phyloP scores from a whole-genome alignment of 225 moss, liverwort and hornwort species.

The Marchantia paleacea region DNA sequence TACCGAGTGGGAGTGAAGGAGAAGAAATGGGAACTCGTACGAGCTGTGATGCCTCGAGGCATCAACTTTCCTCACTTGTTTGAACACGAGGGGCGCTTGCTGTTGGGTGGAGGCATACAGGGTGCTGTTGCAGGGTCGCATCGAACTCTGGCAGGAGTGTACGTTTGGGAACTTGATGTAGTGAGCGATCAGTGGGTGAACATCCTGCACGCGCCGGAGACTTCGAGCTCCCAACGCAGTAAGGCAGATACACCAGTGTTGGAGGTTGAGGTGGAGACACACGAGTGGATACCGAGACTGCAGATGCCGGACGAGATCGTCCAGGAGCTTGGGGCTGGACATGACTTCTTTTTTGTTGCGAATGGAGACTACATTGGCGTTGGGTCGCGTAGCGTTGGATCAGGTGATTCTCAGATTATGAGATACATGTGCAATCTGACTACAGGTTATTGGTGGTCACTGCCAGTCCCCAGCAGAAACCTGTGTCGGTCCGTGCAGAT shows the following conservation, averaged over 20 bases:
- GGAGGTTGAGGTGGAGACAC: background rate
- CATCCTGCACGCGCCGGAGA: background rate
- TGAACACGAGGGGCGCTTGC: conserved; percentile 8
- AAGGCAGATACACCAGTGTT: background rate
- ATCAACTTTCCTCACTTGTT: conserved; percentile 8
- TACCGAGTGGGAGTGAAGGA: conserved; percentile 5
- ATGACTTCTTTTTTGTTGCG: conserved; percentile 4
- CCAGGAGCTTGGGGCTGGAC: background rate
- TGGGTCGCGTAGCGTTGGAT: conserved; percentile 13
- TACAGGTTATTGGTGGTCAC: conserved; percentile 9
- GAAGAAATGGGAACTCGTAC: background rate
- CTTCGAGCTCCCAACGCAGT: no score
- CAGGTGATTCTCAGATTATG: conserved; percentile 15
- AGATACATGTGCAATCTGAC: conserved; percentile 19
- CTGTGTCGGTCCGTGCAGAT: conserved; percentile 1
- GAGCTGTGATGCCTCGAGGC: background rate
- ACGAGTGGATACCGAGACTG: background rate
- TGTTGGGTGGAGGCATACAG: conserved; percentile 17
- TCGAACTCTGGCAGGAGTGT: conserved; percentile 2
- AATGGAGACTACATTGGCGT: conserved; percentile 17
- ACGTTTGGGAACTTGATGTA: conserved; percentile 13
- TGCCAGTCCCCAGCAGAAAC: conserved; percentile 4
- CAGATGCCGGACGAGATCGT: conserved; percentile 15
- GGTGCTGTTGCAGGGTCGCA: background rate
- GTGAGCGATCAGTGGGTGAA: conserved; percentile 8